Conservation (phyloP, 768 basidiomycete genomes). For the Naematelia aurantialba region DNA sequence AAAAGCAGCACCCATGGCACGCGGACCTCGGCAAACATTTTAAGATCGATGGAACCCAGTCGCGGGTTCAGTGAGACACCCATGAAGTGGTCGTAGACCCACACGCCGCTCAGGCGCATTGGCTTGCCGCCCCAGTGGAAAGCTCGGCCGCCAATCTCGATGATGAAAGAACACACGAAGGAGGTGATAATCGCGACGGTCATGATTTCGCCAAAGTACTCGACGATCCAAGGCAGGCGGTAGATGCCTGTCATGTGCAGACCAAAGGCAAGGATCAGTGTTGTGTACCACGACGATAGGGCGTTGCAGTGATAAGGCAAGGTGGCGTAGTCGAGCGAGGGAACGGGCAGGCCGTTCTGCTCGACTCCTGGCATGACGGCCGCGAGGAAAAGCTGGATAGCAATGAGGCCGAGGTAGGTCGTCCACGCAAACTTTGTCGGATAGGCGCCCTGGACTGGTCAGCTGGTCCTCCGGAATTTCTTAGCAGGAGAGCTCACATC, state of each 20-base stretch:
- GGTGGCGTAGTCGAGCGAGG: slow-evolving; percentile 85
- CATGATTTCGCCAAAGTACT: slow-evolving; percentile 95
- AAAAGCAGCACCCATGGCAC: slow-evolving; percentile 97
- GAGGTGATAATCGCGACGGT: slow-evolving; percentile 90
- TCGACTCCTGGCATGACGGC: slow-evolving; percentile 84
- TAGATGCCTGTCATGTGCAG: slow-evolving; percentile 79
- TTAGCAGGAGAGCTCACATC: slow-evolving; percentile 56
- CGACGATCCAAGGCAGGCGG: slow-evolving; percentile 89
- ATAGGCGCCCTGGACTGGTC: slow-evolving; percentile 67
- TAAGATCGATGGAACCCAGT: slow-evolving; percentile 83
- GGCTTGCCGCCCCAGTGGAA: slow-evolving; percentile 63
- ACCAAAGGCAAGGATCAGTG: slow-evolving; percentile 66
- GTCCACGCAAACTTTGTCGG: slow-evolving; percentile 85
- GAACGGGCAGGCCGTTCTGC: slow-evolving; percentile 84
- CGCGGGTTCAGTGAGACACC: slow-evolving; percentile 91
- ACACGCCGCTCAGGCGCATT: slow-evolving; percentile 90
- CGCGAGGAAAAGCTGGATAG: slow-evolving; percentile 85
- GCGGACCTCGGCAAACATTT: slow-evolving; percentile 98
- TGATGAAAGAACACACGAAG: slow-evolving; percentile 72
- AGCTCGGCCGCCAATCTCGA: slow-evolving; percentile 72
- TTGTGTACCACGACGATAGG: slow-evolving; percentile 74
- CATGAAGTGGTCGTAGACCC: slow-evolving; percentile 96
- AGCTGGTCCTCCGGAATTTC: slow-evolving; percentile 6
- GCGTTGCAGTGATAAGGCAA: slow-evolving; percentile 98
- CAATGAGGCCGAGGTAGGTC: slow-evolving; percentile 81